Evolutionary conservation across 148 eudicot species (phyloP), one percentile per base, ranked within the genome.

Genomic region (Camellia granthamiana): DNA sequence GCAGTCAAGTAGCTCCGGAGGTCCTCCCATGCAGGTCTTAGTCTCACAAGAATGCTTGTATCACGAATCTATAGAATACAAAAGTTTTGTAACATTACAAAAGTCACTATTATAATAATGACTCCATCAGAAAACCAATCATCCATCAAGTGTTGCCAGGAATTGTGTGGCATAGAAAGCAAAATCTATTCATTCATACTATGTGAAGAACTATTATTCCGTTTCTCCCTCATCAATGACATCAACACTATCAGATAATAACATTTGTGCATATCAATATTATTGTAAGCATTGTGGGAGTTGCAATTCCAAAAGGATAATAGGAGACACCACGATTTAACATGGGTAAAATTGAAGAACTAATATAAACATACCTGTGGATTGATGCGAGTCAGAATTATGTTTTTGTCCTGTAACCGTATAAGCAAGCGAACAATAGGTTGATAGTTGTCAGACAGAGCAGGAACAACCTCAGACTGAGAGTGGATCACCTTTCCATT

Each of bases 21-120:
- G 75, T 97, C 99, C 88, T 97, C 99, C 99, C 99, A 97, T 30
- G 99, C 99, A 83, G 99, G 99, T 84, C 99, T 92, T 84, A 97
- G 80, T 85, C 99, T 87, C 86, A 97, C 99, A 89, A 97, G 98
- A 79, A 97, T 98, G 83, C 99, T 97, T 59, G 99, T 97, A 86
- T 97, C 99, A 85, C 99, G 98, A 69, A 92, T 91, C 99, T 97
- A 75, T 72, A 85, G 52, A 75, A 76, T 1, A 77, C 21, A 79
- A 63, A 83, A 51, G 6, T 60, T 30, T 47, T 0, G 3, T 56
- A 55, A 52, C n/a, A 52, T 70, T 59, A 71, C 11, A 13, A 9
- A 11, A 3, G 6, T 19, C 71, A 10, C 1, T 2, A 19, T 14
- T 41, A 10, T 44, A 10, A 65, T 63, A 30, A 63, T 4, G 30